Percentiles rank a stretch among this genome's conserved stretches.
These are phyloP conservation scores for Hypoxylon perforatum DNA, from an alignment of 495 filamentous ascomycete genomes.

Conservation along the genomic window DNA sequence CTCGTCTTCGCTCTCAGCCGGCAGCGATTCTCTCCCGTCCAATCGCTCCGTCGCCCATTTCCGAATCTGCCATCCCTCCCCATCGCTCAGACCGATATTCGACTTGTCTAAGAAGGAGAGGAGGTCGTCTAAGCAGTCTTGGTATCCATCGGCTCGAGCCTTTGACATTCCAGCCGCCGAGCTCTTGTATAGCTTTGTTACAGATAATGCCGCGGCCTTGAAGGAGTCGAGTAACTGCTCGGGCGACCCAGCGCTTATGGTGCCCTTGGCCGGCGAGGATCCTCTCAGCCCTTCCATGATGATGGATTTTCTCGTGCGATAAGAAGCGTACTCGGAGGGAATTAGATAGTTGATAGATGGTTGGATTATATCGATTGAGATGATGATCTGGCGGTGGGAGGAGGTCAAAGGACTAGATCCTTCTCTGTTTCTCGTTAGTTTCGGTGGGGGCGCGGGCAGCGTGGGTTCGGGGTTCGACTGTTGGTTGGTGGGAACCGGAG, in stretches of 20 bases:
- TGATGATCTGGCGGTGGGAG: slow-evolving; percentile 19
- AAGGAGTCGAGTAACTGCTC: slow-evolving; percentile 90
- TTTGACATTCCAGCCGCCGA: slow-evolving; percentile 80
- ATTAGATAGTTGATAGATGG: background rate
- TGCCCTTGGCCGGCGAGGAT: slow-evolving; percentile 42
- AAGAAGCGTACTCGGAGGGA: background rate
- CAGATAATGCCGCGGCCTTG: slow-evolving; percentile 89
- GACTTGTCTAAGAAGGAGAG: slow-evolving; percentile 84
- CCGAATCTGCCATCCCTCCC: slow-evolving; percentile 82
- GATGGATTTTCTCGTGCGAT: background rate
- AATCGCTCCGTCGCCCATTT: slow-evolving; percentile 86
- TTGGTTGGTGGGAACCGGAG: slow-evolving; percentile 33
- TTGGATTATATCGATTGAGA: background rate
- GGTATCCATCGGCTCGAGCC: slow-evolving; percentile 82
- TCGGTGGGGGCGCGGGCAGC: slow-evolving; percentile 35
- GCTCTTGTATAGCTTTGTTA: slow-evolving; percentile 95
- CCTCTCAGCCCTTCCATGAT: slow-evolving; percentile 47
- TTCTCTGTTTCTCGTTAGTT: slow-evolving; percentile 38
- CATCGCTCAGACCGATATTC: slow-evolving; percentile 78
- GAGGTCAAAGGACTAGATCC: slow-evolving; percentile 17
- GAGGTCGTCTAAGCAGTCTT: slow-evolving; percentile 93
- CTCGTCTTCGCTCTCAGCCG: slow-evolving; percentile 81
- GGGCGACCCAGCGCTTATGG: slow-evolving; percentile 63
- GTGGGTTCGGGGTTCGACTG: slow-evolving; percentile 10
- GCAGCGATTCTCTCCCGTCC: slow-evolving; percentile 66